Conservation (phyloP, 2,329 filamentous ascomycete species). For the Colletotrichum gigasporum region DNA sequence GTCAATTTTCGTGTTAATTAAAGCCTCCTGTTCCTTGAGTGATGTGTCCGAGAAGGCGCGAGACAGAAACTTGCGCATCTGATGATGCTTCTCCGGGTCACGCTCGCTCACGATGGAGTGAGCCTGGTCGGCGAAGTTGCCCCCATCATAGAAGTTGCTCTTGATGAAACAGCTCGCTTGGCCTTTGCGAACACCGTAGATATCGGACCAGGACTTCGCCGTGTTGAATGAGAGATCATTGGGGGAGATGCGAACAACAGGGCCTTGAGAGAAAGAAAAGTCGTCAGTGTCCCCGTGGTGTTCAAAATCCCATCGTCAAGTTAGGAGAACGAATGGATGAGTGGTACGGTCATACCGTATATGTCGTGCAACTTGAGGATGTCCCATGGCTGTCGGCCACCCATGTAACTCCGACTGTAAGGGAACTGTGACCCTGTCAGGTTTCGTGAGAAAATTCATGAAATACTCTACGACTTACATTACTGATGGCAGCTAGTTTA, state of each 20-base stretch:
- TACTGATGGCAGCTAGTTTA: background rate
- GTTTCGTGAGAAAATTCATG: too few species aligned
- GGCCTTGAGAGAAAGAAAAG: background rate
- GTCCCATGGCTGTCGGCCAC: background rate
- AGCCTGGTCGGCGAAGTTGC: conserved; percentile 32
- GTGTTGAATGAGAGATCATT: conserved; percentile 1
- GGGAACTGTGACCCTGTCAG: background rate
- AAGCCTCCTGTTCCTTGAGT: background rate
- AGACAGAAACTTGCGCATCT: conserved; percentile 36
- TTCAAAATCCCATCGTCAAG: too few species aligned
- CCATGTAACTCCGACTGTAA: background rate
- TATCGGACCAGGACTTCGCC: conserved; percentile 20
- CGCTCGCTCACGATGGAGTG: conserved; percentile 37
- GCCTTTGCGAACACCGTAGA: conserved; percentile 30
- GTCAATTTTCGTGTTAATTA: background rate
- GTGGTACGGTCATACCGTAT: background rate
- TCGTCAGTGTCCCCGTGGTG: background rate
- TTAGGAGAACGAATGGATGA: too few species aligned
- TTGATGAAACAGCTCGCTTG: conserved; percentile 35
- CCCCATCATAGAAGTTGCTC: conserved; percentile 36
- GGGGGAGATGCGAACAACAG: background rate
- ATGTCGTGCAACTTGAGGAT: background rate
- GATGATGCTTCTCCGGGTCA: conserved; percentile 31
- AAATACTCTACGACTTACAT: background rate
- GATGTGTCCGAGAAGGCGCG: conserved; percentile 37